These are phyloP conservation scores for Fusarium luffae DNA, from an alignment of 2,329 filamentous ascomycete species.

Conservation along the genomic window DNA sequence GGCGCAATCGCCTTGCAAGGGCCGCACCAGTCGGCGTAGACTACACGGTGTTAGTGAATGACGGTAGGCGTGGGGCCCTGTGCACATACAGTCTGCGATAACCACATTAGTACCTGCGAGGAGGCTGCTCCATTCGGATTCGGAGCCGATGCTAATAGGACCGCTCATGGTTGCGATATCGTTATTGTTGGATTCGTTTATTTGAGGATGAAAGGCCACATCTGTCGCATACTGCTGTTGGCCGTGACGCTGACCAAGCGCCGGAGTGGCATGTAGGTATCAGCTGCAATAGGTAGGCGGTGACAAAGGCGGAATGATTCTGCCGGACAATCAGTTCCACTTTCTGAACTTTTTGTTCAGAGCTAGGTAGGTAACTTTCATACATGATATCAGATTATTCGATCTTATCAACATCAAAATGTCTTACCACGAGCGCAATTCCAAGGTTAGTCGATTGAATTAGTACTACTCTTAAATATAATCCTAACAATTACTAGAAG, in stretches of 20 bases:
- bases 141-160: slow-evolving; percentile 69
- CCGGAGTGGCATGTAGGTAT: background rate
- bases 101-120: slow-evolving; percentile 81
- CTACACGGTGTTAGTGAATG: slow-evolving; percentile 59
- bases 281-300: slow-evolving; percentile 39
- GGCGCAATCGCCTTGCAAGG: slow-evolving; percentile 94
- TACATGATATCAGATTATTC: slow-evolving; percentile 5
- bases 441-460: slow-evolving; percentile 43
- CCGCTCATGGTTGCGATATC: slow-evolving; percentile 54
- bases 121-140: slow-evolving; percentile 76
- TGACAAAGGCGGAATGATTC: slow-evolving; percentile 36
- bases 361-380: slow-evolving; percentile 1
- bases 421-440: slow-evolving; percentile 50
- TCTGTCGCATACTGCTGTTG: slow-evolving; percentile 32
- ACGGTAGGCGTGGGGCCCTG: background rate
- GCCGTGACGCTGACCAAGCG: slow-evolving; percentile 36
- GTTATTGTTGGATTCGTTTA: slow-evolving; percentile 12
- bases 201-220: slow-evolving; percentile 36
- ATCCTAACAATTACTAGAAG: slow-evolving; percentile 54
- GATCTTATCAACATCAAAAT: slow-evolving; percentile 37
- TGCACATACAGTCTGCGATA: slow-evolving; percentile 83
- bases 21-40: slow-evolving; percentile 95
- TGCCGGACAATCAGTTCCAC: slow-evolving; percentile 44
- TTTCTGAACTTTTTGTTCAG: slow-evolving; percentile 38
- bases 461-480: fast-evolving